Base-by-base conservation (phyloP, 2,329 filamentous ascomycete species). In the Colletotrichum sidae region DNA sequence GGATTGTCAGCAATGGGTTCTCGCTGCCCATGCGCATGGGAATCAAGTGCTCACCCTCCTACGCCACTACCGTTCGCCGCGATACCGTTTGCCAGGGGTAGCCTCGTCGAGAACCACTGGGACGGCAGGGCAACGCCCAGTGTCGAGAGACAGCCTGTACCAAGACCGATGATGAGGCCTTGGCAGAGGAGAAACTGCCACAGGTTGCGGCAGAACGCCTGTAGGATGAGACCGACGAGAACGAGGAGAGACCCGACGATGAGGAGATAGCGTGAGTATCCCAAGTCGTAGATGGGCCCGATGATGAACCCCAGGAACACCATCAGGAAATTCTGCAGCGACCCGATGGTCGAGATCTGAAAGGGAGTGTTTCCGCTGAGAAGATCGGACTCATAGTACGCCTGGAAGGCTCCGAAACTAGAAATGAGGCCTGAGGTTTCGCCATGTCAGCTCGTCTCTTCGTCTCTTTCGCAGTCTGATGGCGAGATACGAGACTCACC, bases 381-480 rank as follows among this genome's bases (percentile, higher is more conserved):
- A 37, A 69, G 61, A 1, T 78, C 76, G 44, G 73, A 79, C 53
- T 69, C 67, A 67, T 87, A 87, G 73, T 86, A 86, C 6, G 81
- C 80, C 67, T 87, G 83, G 67, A 85, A 88, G 5, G 84, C 79
- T 6, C 85, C 84, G 62, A 85, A 87, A 15, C 80, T 70, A 56
- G 72, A 75, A n/a, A 75, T 67, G 8, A 76, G 70, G 6, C 76
- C 74, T 86, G 4, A 2, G 46, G 8, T 2, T 13, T 45, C 12
- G 6, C n/a, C 0, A 13, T 1, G 55, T 58, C 25, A 58, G 55
- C 38, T 35, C 9, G 8, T 25, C 4, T 25, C 25, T 25, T 25
- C 25, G 25, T 25, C 4, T 25, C 25, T 25, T 25, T 25, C 25
- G 25, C 25, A 25, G 8, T 15, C 15, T 6, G 8, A 8, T 55